Evolutionary conservation across 768 basidiomycete species (phyloP).

Genomic region (Dendrothele bispora): DNA sequence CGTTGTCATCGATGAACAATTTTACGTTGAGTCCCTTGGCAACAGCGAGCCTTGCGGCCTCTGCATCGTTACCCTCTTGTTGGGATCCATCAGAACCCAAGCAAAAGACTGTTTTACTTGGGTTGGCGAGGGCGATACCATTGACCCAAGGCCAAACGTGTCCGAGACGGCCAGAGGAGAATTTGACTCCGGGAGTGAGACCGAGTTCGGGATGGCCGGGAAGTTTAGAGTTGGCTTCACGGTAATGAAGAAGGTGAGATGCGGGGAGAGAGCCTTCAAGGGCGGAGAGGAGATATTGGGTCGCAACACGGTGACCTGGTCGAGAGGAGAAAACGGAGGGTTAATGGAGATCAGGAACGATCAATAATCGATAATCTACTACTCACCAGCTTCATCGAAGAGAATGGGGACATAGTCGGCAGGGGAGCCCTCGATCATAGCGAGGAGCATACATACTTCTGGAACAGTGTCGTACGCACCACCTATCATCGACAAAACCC

Average conservation of each 20-base stretch:
- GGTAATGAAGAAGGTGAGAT: constrained; percentile 82
- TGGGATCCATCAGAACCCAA: constrained; percentile 90
- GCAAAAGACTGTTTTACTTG: constrained; percentile 75
- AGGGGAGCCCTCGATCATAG: constrained; percentile 62
- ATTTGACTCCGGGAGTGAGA: constrained; percentile 89
- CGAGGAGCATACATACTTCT: constrained; percentile 78
- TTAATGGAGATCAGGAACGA: constrained; percentile 8
- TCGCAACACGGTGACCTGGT: constrained; percentile 87
- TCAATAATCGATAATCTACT: background rate
- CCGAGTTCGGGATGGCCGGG: constrained; percentile 91
- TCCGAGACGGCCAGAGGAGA: constrained; percentile 90
- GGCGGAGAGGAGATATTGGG: constrained; percentile 82
- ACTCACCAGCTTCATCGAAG: constrained; percentile 80
- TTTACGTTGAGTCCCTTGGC: constrained; percentile 84
- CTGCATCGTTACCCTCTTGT: constrained; percentile 90
- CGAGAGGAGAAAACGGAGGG: too few relatives aligned
- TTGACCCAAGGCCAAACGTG: constrained; percentile 92
- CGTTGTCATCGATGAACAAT: constrained; percentile 86
- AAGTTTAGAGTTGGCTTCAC: constrained; percentile 82
- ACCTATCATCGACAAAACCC: constrained; percentile 35
- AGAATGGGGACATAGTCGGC: constrained; percentile 67
- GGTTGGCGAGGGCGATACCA: constrained; percentile 79
- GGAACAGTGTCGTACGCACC: constrained; percentile 79
- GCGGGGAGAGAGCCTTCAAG: constrained; percentile 69
- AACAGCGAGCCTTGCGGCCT: constrained; percentile 85